Conservation (phyloP, 768 basidiomycete genomes). For the Dentipellis sp. region DNA sequence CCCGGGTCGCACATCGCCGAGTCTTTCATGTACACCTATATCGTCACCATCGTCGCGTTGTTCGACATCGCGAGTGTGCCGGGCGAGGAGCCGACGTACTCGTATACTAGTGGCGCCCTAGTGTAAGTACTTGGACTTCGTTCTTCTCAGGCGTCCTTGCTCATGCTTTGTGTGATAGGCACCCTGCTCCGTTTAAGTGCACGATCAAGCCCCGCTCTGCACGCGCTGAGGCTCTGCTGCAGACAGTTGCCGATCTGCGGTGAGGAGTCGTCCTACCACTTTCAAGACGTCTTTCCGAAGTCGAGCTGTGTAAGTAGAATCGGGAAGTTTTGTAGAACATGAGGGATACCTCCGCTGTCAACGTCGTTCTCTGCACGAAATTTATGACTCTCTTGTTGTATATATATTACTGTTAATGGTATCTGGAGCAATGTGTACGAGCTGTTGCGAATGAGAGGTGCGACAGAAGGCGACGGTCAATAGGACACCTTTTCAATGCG, state of each 20-base stretch:
- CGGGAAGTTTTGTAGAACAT: background rate
- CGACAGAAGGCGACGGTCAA: too few relatives aligned
- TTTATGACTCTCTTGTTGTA: too few relatives aligned
- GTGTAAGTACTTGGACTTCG: conserved; percentile 1
- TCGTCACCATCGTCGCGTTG: conserved; percentile 11
- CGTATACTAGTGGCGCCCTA: conserved; percentile 11
- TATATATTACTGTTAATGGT: too few relatives aligned
- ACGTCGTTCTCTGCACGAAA: too few relatives aligned
- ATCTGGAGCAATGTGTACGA: too few relatives aligned
- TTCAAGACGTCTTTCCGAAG: background rate
- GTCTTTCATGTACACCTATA: conserved; percentile 12
- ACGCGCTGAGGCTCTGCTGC: background rate
- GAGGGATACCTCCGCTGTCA: background rate
- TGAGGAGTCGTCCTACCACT: background rate
- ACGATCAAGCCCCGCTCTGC: background rate
- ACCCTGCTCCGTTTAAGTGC: background rate
- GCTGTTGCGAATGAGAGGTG: too few relatives aligned
- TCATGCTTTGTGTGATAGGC: background rate
- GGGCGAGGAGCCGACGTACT: conserved; percentile 8
- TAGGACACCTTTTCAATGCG: too few relatives aligned
- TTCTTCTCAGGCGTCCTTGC: background rate
- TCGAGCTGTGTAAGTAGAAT: background rate
- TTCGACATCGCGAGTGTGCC: conserved; percentile 12
- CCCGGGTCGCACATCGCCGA: conserved; percentile 15
- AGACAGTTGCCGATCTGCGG: background rate